A percentile compares a stretch with the other conserved stretches of the same genome.
Evolutionary conservation across 169 alveolate genomes (phyloP).

Genomic region (Amoebophrya sp.): DNA sequence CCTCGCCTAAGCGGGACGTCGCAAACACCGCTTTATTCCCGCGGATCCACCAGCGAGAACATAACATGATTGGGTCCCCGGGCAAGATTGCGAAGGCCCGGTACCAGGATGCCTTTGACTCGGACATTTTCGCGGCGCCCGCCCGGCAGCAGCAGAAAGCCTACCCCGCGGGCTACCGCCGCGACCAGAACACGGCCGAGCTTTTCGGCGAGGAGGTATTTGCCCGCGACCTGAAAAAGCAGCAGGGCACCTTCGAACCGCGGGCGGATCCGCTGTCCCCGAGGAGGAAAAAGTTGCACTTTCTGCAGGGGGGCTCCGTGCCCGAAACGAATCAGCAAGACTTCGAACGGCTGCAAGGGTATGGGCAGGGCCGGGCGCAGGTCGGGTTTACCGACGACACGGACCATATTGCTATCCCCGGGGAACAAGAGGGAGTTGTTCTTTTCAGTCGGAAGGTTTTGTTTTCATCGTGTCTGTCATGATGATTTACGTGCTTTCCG

Average conservation of each 20-base stretch:
- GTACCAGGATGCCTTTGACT: background rate
- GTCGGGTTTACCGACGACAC: too few species aligned
- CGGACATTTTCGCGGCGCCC: background rate
- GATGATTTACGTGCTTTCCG: too few species aligned
- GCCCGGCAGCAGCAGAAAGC: background rate
- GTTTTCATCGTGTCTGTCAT: too few species aligned
- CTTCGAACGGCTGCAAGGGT: too few species aligned
- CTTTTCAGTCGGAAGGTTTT: too few species aligned
- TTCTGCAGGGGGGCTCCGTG: slow-evolving; percentile 9
- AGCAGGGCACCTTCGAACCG: slow-evolving; percentile 14
- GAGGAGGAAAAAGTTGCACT: background rate
- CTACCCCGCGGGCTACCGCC: background rate
- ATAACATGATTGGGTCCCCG: background rate
- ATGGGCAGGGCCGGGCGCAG: too few species aligned
- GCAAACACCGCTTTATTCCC: too few species aligned
- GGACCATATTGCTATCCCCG: too few species aligned
- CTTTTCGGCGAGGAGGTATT: background rate
- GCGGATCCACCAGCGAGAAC: too few species aligned
- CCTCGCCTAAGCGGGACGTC: too few species aligned
- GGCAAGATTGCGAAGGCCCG: slow-evolving; percentile 22
- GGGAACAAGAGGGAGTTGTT: too few species aligned
- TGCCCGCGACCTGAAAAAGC: background rate
- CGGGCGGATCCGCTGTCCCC: background rate
- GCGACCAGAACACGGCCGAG: background rate
- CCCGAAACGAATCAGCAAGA: background rate